Base-by-base conservation (phyloP, 768 basidiomycete genomes). In the Leccinellum rugosiceps region DNA sequence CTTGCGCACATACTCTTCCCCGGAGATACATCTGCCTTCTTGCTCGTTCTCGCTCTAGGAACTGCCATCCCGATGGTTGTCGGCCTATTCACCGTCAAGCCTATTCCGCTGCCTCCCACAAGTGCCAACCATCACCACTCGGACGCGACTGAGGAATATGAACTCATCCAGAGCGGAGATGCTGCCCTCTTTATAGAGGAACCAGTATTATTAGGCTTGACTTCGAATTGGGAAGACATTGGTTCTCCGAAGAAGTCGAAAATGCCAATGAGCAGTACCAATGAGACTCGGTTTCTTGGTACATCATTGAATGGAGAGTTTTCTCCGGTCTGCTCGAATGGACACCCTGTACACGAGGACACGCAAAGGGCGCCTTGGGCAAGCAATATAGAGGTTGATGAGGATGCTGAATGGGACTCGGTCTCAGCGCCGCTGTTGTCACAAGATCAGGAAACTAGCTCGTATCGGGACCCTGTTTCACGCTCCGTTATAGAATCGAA, bases 31-130 rank as follows among this genome's bases (percentile, higher is more conserved):
- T 88, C 87, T 1, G 80, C 84, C 1, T 88, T 96, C 65, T 73
- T 98, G 1, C 77, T 88, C 0, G 72, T 92, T 4, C 82, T 97
- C 6, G 82, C 87, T 0, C 60, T 92, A 3, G 94, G 94, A 2
- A 94, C 92, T 0, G 78, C 90, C 0, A 63, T 86, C 2, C 90
- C 91, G 0, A 89, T 94, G 85, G 68, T 92, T 32, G 61, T 91
- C n/a, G 93, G 91, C 2, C 79, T 84, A 53, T 82, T 93, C 67
- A 73, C 87, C 52, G 78, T 95, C 31, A 80, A 83, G n/a, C 80
- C 83, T 6, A 79, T 95, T 9, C 87, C 90, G 6, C 75, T 85
- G 1, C 78, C 81, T 8, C 67, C 74, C 2, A 63, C 73, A 17
- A 76, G 75, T 4, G 43, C 38, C 8, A 30, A 21, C 9, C 0